Conservation (phyloP, 169 alveolate genomes). For the Plasmodium ovale region DNA sequence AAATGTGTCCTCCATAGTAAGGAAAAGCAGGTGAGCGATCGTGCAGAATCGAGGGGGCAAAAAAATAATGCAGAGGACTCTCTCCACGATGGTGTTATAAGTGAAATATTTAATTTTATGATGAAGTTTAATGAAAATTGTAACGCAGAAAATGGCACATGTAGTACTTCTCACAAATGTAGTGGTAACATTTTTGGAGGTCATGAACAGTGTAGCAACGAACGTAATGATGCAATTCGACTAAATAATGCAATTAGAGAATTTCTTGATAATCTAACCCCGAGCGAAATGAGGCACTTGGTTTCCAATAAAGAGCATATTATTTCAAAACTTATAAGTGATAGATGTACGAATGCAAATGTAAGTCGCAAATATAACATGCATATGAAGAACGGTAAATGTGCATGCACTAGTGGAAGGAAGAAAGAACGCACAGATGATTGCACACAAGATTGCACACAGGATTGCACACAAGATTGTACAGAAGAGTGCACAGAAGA, state of each 20-base stretch:
- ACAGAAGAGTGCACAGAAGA: too few relatives aligned
- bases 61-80: conserved; percentile 1
- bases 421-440: too few relatives aligned
- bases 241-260: conserved; percentile 3
- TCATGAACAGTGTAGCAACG: too few relatives aligned
- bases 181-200: neutral
- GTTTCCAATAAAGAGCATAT: conserved; percentile 12
- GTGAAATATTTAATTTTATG: conserved; percentile 30
- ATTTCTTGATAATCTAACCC: conserved; percentile 11
- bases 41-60: too few relatives aligned
- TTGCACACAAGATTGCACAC: too few relatives aligned
- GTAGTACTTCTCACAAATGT: neutral
- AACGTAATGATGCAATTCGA: neutral
- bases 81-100: conserved; percentile 8
- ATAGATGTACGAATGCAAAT: neutral
- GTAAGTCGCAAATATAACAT: too few relatives aligned
- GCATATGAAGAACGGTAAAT: too few relatives aligned
- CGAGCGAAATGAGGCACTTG: conserved; percentile 13
- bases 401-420: too few relatives aligned
- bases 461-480: too few relatives aligned
- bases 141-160: neutral
- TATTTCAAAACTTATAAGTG: conserved; percentile 1
- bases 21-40: too few relatives aligned
- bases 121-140: neutral
- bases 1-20: too few relatives aligned